Evolutionary conservation across 108 stramenopile species (phyloP).

Genomic region (Pseudonitzschia pungens): DNA sequence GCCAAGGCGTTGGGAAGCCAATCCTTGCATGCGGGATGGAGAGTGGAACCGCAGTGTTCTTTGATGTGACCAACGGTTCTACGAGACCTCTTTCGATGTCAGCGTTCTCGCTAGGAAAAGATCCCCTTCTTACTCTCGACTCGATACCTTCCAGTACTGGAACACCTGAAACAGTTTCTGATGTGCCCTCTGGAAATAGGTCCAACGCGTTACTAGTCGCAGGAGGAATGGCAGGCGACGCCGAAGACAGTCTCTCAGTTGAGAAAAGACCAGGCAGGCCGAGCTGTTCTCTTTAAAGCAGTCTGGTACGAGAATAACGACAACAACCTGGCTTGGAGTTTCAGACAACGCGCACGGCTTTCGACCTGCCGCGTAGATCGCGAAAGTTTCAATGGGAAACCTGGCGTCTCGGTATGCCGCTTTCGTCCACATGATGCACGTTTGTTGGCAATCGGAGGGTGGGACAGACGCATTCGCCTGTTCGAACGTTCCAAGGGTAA

Average conservation of each 20-base stretch:
- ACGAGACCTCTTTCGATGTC: neutral
- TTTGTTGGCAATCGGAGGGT: conserved; percentile 81
- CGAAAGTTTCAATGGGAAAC: conserved; percentile 47
- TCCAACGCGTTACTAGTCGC: conserved; percentile 46
- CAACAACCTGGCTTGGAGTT: conserved; percentile 8
- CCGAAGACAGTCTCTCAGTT: conserved; percentile 51
- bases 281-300: conserved; percentile 63
- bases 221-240: conserved; percentile 79
- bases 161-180: neutral
- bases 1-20: neutral
- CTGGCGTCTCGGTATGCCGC: conserved; percentile 66
- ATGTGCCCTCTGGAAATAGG: too few species aligned
- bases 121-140: conserved; percentile 77
- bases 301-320: conserved; percentile 9
- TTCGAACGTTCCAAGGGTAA: conserved; percentile 53
- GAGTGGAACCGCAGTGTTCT: conserved; percentile 67
- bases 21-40: conserved; percentile 86
- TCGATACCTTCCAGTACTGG: conserved; percentile 39
- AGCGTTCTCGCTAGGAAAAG: conserved; percentile 39
- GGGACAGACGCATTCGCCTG: conserved; percentile 77
- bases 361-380: conserved; percentile 59
- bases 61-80: conserved; percentile 47
- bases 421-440: conserved; percentile 77
- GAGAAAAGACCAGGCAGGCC: conserved; percentile 51
- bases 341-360: conserved; percentile 42